Conservation (phyloP, 2,329 filamentous ascomycete species). For the Colletotrichum nymphaeae region DNA sequence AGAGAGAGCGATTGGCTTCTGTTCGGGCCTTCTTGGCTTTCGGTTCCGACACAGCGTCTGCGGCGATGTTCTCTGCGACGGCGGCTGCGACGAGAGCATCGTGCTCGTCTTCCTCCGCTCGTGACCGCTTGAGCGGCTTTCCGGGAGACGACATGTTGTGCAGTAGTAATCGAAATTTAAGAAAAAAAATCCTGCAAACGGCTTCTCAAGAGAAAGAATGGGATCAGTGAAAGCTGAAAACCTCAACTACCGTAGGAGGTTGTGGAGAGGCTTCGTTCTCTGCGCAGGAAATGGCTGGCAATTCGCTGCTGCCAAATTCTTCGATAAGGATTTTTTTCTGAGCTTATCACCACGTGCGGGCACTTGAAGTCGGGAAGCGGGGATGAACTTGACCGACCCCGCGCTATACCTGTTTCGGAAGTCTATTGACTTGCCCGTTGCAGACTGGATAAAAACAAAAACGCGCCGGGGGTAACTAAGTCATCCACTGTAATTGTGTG, state of each 20-base stretch:
- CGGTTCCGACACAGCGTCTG: conserved; percentile 44
- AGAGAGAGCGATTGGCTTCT: conserved; percentile 79
- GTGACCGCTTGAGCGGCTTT: conserved; percentile 35
- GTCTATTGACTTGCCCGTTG: conserved; percentile 35
- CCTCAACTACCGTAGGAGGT: not conserved
- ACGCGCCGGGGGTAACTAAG: conserved; percentile 30
- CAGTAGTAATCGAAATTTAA: not conserved
- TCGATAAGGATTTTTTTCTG: conserved; percentile 35
- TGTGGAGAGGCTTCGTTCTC: conserved; percentile 33
- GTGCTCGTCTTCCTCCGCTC: conserved; percentile 31
- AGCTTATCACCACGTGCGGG: conserved; percentile 36
- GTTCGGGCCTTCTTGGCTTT: conserved; percentile 66
- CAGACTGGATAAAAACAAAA: conserved; percentile 35
- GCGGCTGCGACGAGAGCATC: conserved; percentile 33
- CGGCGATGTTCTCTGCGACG: conserved; percentile 40
- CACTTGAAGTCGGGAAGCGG: not conserved
- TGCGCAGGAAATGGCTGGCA: conserved; percentile 4
- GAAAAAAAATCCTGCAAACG: not conserved
- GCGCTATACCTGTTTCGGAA: conserved; percentile 35
- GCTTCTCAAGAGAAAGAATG: not conserved
- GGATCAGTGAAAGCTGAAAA: not conserved
- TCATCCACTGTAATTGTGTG: conserved; percentile 30
- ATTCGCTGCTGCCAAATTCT: conserved; percentile 16
- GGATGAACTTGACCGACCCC: conserved; percentile 24
- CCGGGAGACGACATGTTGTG: conserved; percentile 24